Percentiles rank a stretch among this genome's conserved stretches.
Conservation (phyloP, 495 filamentous ascomycete genomes). For the Penicillium psychrofluorescens region DNA sequence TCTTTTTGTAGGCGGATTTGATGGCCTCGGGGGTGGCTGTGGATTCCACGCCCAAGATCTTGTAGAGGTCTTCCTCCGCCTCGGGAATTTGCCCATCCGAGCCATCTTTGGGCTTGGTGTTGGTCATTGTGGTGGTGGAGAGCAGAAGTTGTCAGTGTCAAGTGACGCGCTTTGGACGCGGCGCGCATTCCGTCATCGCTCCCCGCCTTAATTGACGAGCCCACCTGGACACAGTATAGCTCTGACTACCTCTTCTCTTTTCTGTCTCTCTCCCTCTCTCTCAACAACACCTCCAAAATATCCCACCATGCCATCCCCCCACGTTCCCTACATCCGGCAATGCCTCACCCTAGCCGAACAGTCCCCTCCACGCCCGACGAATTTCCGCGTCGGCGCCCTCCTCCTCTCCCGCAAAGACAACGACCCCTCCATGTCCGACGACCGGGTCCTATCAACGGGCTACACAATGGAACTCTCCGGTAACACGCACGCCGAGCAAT, state of each 20-base stretch:
- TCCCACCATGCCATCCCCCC: slow-evolving; percentile 27
- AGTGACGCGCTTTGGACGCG: slow-evolving; percentile 19
- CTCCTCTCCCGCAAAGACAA: slow-evolving; percentile 50
- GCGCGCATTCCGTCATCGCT: slow-evolving; percentile 15
- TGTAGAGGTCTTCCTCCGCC: slow-evolving; percentile 72
- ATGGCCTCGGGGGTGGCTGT: slow-evolving; percentile 71
- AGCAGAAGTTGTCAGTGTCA: background rate
- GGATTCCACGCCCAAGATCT: slow-evolving; percentile 66
- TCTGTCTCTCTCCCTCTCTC: background rate
- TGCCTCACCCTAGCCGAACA: slow-evolving; percentile 67
- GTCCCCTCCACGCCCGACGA: slow-evolving; percentile 78
- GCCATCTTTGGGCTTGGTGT: slow-evolving; percentile 7
- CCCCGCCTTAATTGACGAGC: slow-evolving; percentile 8
- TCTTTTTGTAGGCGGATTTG: slow-evolving; percentile 92
- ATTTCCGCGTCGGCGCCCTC: slow-evolving; percentile 88
- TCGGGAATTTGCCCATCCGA: slow-evolving; percentile 31
- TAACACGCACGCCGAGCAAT: slow-evolving; percentile 96
- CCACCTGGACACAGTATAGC: slow-evolving; percentile 1
- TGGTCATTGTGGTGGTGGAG: slow-evolving; percentile 8
- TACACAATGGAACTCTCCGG: slow-evolving; percentile 87
- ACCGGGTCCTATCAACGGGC: slow-evolving; percentile 66
- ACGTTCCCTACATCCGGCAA: slow-evolving; percentile 60
- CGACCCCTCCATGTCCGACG: slow-evolving; percentile 32
- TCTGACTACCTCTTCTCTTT: background rate
- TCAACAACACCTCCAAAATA: background rate